Percentiles rank a stretch among this genome's conserved stretches.
Evolutionary conservation across 148 eudicot genomes (phyloP).

Genomic region (Chenopodium formosanum): DNA sequence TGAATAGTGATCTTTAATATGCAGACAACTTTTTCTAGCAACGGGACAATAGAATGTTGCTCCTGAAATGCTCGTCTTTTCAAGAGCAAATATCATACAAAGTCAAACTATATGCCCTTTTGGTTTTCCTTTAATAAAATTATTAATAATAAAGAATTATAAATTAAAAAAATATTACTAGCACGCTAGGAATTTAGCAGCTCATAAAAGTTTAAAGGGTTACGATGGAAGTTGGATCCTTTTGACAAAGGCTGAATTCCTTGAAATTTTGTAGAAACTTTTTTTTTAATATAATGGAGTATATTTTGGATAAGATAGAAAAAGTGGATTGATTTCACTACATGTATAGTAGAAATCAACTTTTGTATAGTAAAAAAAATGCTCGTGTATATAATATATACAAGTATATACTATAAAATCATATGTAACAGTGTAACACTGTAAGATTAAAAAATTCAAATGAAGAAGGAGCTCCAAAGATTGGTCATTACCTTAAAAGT

Average conservation of each 20-base stretch:
- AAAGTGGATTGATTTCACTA: not conserved
- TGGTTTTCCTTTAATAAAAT: not conserved
- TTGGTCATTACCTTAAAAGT: not conserved
- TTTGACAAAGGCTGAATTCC: not conserved
- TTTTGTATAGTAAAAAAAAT: no score
- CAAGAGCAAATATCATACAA: constrained; percentile 9
- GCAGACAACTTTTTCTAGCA: not conserved
- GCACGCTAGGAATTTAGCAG: constrained; percentile 22
- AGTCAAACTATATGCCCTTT: constrained; percentile 28
- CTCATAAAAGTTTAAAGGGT: constrained; percentile 4
- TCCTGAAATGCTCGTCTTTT: constrained; percentile 25
- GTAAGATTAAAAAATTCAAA: no score
- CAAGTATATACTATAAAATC: no score
- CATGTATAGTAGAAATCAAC: not conserved
- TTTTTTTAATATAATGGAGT: not conserved
- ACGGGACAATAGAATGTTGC: constrained; percentile 17
- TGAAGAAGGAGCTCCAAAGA: no score
- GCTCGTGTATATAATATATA: no score
- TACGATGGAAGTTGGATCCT: not conserved
- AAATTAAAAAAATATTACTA: not conserved
- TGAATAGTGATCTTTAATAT: not conserved
- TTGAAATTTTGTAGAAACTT: not conserved
- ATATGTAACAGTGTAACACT: no score
- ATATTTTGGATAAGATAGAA: not conserved
- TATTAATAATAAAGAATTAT: no score